Base-by-base conservation (phyloP, 257 asterid species). In the Solanum boliviense region DNA sequence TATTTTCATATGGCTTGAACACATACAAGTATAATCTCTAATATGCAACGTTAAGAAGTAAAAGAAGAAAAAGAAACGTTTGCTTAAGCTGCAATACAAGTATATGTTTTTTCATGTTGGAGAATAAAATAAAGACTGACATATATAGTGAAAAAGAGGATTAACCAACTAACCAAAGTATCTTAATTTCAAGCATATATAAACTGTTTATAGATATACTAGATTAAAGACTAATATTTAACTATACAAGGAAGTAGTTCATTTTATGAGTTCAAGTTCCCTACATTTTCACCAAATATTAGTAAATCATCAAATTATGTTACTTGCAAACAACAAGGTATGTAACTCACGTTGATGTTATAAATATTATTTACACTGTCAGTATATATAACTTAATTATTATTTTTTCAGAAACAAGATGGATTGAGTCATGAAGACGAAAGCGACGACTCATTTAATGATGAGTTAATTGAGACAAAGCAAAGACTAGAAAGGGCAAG, bases 381-480 rank as follows among this genome's bases (percentile, higher is more conserved):
- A 23, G 1, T 56, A 56, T 18, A 56, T 9, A 5, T 25, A 41
- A 31, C 5, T 44, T 23, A 13, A 29, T 20, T 5, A 2, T 10
- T 35, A 5, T 48, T 31, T 13, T 36, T 18, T 41, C 9, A 94
- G 98, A 91, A 93, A 94, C 93, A 90, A n/a, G 91, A 92, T 3
- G 90, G 88, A 9, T 44, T 65, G 9, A 89, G 41, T 56, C 25
- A 20, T 20, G 91, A 91, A 46, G n/a, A 87, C 21, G 90, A 21
- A 0, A 73, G 72, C 0, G 85, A 18, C 0, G 82, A 25, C 4
- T 1, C 70, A 11, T 32, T 83, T 18, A 84, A 76, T 0, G 97
- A 95, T 0, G 98, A 95, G 95, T 90, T 96, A 13, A 93, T 92
- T 85, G 95, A 91, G 89, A 94, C 98, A 21, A 96, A 90, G 89